Evolutionary conservation across 768 basidiomycete genomes (phyloP).

Genomic region (Suillus alpinus): DNA sequence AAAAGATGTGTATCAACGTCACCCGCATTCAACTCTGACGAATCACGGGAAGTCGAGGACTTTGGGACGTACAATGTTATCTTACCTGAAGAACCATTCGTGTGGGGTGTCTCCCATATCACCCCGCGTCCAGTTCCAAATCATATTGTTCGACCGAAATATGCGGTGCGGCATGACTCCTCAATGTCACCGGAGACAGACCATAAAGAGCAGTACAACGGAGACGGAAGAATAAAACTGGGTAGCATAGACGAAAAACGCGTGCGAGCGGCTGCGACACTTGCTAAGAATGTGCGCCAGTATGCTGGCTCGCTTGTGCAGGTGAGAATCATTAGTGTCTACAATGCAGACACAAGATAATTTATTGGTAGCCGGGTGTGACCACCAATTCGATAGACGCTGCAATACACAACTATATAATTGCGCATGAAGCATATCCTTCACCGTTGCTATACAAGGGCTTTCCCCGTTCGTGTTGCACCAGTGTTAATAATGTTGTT

Average conservation of each 20-base stretch:
- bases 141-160: conserved; percentile 54
- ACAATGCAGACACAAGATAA: neutral
- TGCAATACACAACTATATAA: conserved; percentile 68
- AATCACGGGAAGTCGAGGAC: conserved; percentile 18
- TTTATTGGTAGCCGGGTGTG: conserved; percentile 49
- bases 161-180: conserved; percentile 29
- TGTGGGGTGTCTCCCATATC: conserved; percentile 65
- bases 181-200: neutral
- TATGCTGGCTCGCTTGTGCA: conserved; percentile 53
- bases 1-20: neutral
- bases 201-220: conserved; percentile 9
- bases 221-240: conserved; percentile 42
- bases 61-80: conserved; percentile 61
- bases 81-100: conserved; percentile 61
- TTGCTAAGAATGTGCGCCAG: conserved; percentile 57
- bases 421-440: conserved; percentile 74
- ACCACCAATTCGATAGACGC: conserved; percentile 78
- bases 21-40: neutral
- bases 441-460: conserved; percentile 75
- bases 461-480: conserved; percentile 50
- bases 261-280: conserved; percentile 49
- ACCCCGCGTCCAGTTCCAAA: conserved; percentile 53
- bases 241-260: conserved; percentile 51
- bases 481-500: conserved; percentile 84
- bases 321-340: conserved; percentile 29